Conservation (phyloP, 2,329 filamentous ascomycete genomes). For the Colletotrichum sp. region DNA sequence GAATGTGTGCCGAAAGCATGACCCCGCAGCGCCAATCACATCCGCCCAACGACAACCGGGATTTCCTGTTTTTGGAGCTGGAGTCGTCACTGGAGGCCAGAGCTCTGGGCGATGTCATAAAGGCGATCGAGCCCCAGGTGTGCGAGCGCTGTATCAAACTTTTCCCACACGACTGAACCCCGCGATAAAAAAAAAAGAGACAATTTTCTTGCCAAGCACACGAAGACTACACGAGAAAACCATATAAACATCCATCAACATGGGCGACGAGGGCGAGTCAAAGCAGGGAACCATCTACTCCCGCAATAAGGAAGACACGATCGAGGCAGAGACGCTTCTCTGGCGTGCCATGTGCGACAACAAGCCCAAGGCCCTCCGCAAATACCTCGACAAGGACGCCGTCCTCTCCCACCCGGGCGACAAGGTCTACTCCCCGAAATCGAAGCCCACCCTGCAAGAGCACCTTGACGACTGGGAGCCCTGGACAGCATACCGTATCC, state of each 20-base stretch:
- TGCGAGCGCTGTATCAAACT: not conserved
- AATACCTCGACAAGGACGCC: constrained; percentile 38
- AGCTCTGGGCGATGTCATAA: constrained; percentile 17
- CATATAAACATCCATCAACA: not conserved
- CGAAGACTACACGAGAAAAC: not conserved
- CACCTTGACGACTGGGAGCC: constrained; percentile 37
- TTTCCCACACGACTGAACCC: not conserved
- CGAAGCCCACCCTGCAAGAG: constrained; percentile 33
- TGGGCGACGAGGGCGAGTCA: constrained; percentile 10
- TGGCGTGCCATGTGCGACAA: constrained; percentile 36
- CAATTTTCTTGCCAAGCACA: accelerated
- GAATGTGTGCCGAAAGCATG: not conserved
- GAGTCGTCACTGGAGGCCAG: constrained; percentile 15
- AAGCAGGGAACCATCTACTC: constrained; percentile 27
- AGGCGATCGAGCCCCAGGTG: not conserved
- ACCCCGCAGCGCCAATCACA: constrained; percentile 2
- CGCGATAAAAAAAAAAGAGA: not conserved
- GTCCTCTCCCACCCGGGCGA: constrained; percentile 34
- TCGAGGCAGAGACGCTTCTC: constrained; percentile 37
- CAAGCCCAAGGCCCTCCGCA: constrained; percentile 33
- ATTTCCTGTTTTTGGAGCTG: constrained; percentile 15
- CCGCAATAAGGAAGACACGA: constrained; percentile 38
- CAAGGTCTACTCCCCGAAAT: constrained; percentile 31
- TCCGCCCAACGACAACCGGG: not conserved
- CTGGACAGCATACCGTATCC: constrained; percentile 39